Evolutionary conservation across 176 grass and related monocot genomes (phyloP).

Genomic region (Rhipidocladum racemiflorum): DNA sequence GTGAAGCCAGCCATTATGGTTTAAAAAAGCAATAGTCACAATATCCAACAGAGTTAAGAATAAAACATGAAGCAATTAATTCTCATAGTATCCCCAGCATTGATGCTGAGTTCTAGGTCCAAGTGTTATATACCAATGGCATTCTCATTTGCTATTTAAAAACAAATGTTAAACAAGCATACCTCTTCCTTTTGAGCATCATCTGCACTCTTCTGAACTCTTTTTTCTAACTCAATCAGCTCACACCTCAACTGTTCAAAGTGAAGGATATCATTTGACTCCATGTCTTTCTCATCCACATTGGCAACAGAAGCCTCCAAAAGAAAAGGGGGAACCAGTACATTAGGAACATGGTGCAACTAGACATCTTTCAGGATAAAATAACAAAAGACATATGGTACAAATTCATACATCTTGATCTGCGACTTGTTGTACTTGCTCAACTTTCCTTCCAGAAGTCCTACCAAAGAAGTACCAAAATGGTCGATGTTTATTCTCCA

Average conservation of each 20-base stretch:
- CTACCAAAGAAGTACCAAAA: slow-evolving; percentile 63
- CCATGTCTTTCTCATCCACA: slow-evolving; percentile 47
- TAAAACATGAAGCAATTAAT: slow-evolving; percentile 16
- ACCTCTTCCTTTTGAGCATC: slow-evolving; percentile 64
- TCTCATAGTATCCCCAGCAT: slow-evolving; percentile 6
- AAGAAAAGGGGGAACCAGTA: slow-evolving; percentile 15
- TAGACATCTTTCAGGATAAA: slow-evolving; percentile 6
- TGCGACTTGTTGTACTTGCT: slow-evolving; percentile 29
- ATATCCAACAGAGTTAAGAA: slow-evolving; percentile 30
- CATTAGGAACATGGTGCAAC: slow-evolving; percentile 9
- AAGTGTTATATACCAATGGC: slow-evolving; percentile 12
- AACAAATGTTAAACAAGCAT: slow-evolving; percentile 33
- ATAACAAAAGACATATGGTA: slow-evolving; percentile 1
- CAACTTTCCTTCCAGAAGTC: slow-evolving; percentile 39
- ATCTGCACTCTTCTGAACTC: slow-evolving; percentile 81
- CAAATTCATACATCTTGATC: slow-evolving; percentile 60
- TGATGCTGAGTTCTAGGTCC: slow-evolving; percentile 6
- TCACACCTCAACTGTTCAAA: slow-evolving; percentile 75
- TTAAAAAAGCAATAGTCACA: slow-evolving; percentile 3
- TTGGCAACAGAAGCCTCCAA: slow-evolving; percentile 39
- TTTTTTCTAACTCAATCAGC: slow-evolving; percentile 86
- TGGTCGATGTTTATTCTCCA: slow-evolving; percentile 55
- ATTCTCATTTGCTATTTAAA: background rate
- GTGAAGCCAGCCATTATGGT: slow-evolving; percentile 7
- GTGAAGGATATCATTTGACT: slow-evolving; percentile 65